Base-by-base conservation (phyloP, 306 rosid species). In the Cicer cuneatum region DNA sequence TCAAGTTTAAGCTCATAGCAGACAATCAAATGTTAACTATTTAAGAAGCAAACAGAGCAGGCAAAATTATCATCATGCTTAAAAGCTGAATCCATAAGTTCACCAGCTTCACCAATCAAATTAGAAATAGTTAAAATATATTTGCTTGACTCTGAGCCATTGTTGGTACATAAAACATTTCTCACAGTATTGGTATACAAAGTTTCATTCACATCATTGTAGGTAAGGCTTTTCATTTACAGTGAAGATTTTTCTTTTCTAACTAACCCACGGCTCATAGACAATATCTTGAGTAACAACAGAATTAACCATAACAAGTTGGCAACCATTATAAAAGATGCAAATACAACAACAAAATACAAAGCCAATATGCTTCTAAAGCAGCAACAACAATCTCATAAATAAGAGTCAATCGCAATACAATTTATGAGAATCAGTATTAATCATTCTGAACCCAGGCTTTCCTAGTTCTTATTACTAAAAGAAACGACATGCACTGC, bases 81-180 rank as follows among this genome's bases (percentile, higher is more conserved):
- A 51, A 40, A 77, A 39, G 53, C 63, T 45, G 73, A 60, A 82
- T 10, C 63, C 37, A 39, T 14, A 66, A 10, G 52, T 73, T 47
- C 45, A 46, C 29, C 37, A 61, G 35, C 51, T 24, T 80, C 71
- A 64, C 58, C 69, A 71, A 38, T 58, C 72, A 66, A 54, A 65
- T 66, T 42, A 63, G 11, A 61, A 41, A 21, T 10, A 21, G 68
- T 59, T 47, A 45, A 52, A 75, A 19, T 12, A 7, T 6, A 11
- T 29, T 46, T 21, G 12, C 57, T 65, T 49, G 2, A 21, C 42
- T 42, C 38, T 35, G 41, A 57, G 16, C 19, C n/a, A 57, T 14
- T 62, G 7, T 56, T 57, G 21, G 39, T 40, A 43, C 42, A 11
- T 45, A 39, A 48, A 71, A 41, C 65, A 19, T 56, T 38, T 54